Evolutionary conservation across 1,284 basidiomycete species (phyloP), one percentile per base, ranked within the genome.

Genomic region (Tausonia pullulans): DNA sequence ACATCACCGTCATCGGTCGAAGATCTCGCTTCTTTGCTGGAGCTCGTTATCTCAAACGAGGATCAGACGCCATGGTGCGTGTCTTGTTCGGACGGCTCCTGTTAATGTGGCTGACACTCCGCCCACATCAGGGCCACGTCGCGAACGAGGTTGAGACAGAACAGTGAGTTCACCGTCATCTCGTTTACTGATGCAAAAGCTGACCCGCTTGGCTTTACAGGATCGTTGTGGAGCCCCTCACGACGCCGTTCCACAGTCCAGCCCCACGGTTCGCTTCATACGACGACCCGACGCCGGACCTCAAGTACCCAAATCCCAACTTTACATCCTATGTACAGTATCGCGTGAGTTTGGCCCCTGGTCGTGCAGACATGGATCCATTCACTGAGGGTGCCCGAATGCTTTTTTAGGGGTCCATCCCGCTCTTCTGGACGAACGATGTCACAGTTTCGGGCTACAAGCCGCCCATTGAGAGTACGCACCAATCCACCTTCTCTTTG

Each of bases 121-220:
- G 8, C n/a, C 27, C 13, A 27, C 16, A 5, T 11, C 50, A 94
- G 88, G 96, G 96, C 2, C 90, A 97, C 72, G 96, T 98, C 2
- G 96, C 95, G 1, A 99, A 99, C 72, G 96, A 98, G 76, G 96
- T 99, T 2, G 96, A 99, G 76, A 98, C 94, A 0, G 96, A 99
- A 72, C 96, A 99, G 73, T 74, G 44, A 67, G 73, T 66, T 52
- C 27, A 6, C 7, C 14, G 9, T 13, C 58, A 40, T n/a, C 10
- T 11, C 1, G 43, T 6, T 27, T 40, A 16, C 16, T 3, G 3
- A 4, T 50, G 53, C 3, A n/a, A 1, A 0, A 11, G 44, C 10
- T 49, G 39, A 7, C 5, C 13, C 1, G 3, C 27, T 43, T 41
- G 16, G 52, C n/a, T 27, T 49, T 13, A 8, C 16, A 68, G 68